Conservation (phyloP, 2,329 filamentous ascomycete genomes). For the Fusarium verticillioides region DNA sequence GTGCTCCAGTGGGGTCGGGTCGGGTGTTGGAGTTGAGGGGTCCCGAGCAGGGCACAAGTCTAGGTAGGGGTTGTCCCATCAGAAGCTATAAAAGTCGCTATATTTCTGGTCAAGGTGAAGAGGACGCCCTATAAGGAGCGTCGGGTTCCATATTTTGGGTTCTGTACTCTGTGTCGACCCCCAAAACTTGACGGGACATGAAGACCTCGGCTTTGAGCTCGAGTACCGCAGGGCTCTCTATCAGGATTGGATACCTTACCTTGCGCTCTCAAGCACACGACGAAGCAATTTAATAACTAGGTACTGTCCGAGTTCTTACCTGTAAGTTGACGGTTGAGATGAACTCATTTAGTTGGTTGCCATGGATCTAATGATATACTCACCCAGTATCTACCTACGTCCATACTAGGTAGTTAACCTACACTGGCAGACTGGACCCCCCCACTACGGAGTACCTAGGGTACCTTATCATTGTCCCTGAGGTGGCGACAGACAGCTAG, state of each 20-base stretch:
- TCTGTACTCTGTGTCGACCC: background rate
- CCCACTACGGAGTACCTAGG: background rate
- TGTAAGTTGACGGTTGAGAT: background rate
- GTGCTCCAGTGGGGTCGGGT: background rate
- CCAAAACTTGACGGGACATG: background rate
- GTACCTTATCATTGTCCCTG: constrained; percentile 9
- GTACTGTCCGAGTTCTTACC: background rate
- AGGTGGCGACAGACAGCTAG: constrained; percentile 4
- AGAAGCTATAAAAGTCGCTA: constrained; percentile 15
- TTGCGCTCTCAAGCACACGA: background rate
- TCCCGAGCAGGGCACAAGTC: background rate
- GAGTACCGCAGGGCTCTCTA: background rate
- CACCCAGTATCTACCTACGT: too few relatives aligned
- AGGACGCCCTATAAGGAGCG: constrained; percentile 3
- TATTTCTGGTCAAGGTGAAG: constrained; percentile 26
- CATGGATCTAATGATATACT: background rate
- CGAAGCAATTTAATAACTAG: background rate
- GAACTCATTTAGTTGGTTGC: background rate
- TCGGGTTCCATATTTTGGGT: background rate
- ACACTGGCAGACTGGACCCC: background rate
- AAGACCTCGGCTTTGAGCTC: background rate
- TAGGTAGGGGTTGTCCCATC: constrained; percentile 23
- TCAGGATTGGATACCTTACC: background rate
- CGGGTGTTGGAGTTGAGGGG: background rate
- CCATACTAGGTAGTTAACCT: too few relatives aligned